Evolutionary conservation across 805 yeast genomes (phyloP).

Genomic region (Clavispora carvajalis): DNA sequence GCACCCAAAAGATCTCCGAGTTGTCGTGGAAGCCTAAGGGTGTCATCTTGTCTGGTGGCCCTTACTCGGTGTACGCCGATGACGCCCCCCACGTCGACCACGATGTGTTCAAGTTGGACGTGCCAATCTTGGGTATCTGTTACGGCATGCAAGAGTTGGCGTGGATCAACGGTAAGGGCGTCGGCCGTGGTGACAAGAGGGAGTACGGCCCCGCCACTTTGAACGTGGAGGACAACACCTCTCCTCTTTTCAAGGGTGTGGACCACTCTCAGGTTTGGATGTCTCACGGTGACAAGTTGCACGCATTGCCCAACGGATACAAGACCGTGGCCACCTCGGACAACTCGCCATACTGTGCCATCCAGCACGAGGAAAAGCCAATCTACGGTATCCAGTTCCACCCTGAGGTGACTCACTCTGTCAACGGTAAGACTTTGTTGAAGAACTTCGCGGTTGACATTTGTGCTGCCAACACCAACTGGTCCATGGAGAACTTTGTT

Average conservation of each 20-base stretch:
- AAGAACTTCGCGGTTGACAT: conserved; percentile 90
- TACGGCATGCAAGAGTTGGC: conserved; percentile 99
- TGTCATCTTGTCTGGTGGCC: conserved; percentile 93
- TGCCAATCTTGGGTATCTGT: conserved; percentile 95
- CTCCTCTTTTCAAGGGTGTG: conserved; percentile 79
- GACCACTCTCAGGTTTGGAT: conserved; percentile 98
- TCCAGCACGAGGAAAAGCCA: conserved; percentile 64
- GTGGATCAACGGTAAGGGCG: conserved; percentile 93
- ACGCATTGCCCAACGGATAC: conserved; percentile 84
- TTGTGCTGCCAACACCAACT: conserved; percentile 81
- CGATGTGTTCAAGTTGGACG: conserved; percentile 82
- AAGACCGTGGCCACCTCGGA: conserved; percentile 84
- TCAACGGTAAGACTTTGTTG: conserved; percentile 80
- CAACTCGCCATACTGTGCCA: conserved; percentile 95
- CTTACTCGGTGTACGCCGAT: conserved; percentile 92
- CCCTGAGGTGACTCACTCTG: conserved; percentile 97
- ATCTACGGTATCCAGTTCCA: conserved; percentile 98
- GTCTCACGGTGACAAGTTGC: conserved; percentile 97
- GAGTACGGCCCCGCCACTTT: conserved; percentile 97
- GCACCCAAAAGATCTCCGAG: conserved; percentile 94
- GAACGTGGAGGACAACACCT: conserved; percentile 59
- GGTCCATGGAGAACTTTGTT: conserved; percentile 98
- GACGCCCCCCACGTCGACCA: conserved; percentile 98
- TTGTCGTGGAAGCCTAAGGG: conserved; percentile 94
- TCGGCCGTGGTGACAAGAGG: conserved; percentile 93